Evolutionary conservation across 164 flowering plant genomes (phyloP).

Genomic region (Magnolia kwangsiensis): DNA sequence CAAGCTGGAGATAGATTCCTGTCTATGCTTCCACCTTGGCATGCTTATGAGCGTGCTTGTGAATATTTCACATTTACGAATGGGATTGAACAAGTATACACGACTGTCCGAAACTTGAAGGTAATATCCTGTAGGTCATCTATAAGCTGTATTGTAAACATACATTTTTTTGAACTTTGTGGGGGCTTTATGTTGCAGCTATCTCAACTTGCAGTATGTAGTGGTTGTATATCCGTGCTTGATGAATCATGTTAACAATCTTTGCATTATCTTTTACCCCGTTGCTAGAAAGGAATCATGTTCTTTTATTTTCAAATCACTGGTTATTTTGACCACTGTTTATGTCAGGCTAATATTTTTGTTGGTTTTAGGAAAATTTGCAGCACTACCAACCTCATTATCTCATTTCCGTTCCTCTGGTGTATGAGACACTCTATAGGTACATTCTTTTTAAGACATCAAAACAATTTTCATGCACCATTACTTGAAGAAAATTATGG

Average conservation of each 20-base stretch:
- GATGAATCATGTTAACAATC: background rate
- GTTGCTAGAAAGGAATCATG: background rate
- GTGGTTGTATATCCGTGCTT: background rate
- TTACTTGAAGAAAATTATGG: background rate
- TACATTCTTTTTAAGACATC: constrained; percentile 17
- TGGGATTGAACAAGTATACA: constrained; percentile 85
- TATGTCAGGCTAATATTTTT: constrained; percentile 9
- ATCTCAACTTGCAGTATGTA: background rate
- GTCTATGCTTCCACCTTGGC: constrained; percentile 98
- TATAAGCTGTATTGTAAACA: background rate
- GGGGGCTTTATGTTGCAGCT: background rate
- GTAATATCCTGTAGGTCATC: constrained; percentile 31
- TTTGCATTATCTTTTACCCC: background rate
- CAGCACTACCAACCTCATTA: constrained; percentile 73
- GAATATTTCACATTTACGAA: constrained; percentile 74
- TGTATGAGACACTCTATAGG: constrained; percentile 94
- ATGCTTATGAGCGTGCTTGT: constrained; percentile 88
- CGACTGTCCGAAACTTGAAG: constrained; percentile 73
- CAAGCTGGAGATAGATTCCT: constrained; percentile 74
- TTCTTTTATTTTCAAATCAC: background rate
- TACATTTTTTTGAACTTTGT: background rate
- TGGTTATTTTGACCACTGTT: background rate
- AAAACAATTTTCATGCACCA: background rate
- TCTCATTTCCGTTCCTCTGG: constrained; percentile 82
- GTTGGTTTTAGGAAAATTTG: constrained; percentile 68